A percentile compares a stretch with the other conserved stretches of the same genome.
Conservation (phyloP, 345 rosid species). For the Aurinia saxatilis region DNA sequence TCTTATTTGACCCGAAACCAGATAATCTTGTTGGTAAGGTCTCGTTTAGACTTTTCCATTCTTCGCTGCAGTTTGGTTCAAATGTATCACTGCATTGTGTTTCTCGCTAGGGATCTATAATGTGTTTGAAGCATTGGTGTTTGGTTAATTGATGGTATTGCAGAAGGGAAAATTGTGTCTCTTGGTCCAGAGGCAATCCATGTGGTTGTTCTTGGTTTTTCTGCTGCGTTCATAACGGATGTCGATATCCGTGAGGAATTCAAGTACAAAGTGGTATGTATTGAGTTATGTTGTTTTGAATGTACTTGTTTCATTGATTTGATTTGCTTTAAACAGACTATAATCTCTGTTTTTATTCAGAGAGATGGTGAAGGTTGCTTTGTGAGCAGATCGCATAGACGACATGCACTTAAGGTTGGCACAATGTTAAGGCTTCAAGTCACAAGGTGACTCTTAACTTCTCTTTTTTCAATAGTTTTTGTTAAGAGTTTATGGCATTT, state of each 20-base stretch:
- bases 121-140: background rate
- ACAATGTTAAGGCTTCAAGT: slow-evolving; percentile 62
- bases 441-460: slow-evolving; percentile 48
- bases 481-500: background rate
- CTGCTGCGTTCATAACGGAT: slow-evolving; percentile 59
- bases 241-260: slow-evolving; percentile 70
- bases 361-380: slow-evolving; percentile 45
- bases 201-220: slow-evolving; percentile 70
- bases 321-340: background rate
- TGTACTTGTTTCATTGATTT: background rate
- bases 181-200: slow-evolving; percentile 65
- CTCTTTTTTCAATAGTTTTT: background rate
- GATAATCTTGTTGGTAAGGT: slow-evolving; percentile 57
- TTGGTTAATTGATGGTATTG: no score
- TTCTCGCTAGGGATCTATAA: background rate
- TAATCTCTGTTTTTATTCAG: slow-evolving; percentile 21
- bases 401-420: slow-evolving; percentile 60
- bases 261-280: slow-evolving; percentile 41
- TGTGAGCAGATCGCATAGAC: slow-evolving; percentile 51
- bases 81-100: no score
- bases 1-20: slow-evolving; percentile 72
- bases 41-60: background rate
- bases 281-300: background rate
- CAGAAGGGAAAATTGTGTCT: slow-evolving; percentile 79
- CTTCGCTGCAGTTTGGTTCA: background rate